Base-by-base conservation (phyloP, 345 rosid genomes). In the Pelargonium nanum region DNA sequence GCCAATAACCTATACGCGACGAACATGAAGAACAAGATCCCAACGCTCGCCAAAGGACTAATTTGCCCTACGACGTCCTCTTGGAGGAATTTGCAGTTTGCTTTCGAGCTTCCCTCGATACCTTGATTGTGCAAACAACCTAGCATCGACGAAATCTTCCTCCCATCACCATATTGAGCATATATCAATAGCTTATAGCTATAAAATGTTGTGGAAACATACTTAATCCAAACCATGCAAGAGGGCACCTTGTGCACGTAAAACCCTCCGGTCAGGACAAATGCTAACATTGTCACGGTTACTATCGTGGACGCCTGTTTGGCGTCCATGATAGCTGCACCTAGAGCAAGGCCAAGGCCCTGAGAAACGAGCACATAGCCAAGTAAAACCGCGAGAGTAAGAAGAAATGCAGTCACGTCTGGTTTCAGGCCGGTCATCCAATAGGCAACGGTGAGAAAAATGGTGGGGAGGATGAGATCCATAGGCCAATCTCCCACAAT, bases 301-400 rank as follows among this genome's bases (percentile, higher is more conserved):
- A 75, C 98, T 26, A 92, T 59, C 1, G 95, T 88, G 5, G 98
- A 86, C 1, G 98, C 98, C 25, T 85, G 88, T 65, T 92, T 89
- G 9, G 95, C 91, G 20, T 92, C 96, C 96, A 88, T 92, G 60
- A 92, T 83, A 0, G 80, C 83, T 1, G 96, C 96, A 0, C 98
- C 98, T 10, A 92, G 10, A 24, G 85, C 88, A 3, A 92, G 86
- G 24, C 96, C 95, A 3, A 88, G 89, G 13, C 98, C 96, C 21
- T 91, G 98, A 0, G 95, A 91, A 0, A 81, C 95, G 4, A 91
- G 81, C 30, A 88, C 92, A n/a, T 88, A 85, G 19, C 83, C 80
- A 0, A 91, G 86, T 4, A 91, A 65, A 44, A 83, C 88, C 24
- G 76, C 34, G 19, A 88, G 79, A 0, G 93, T 83, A 26, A 78